Percentiles rank a stretch among this genome's conserved stretches.
These are phyloP conservation scores for Asterophora parasitica DNA, from an alignment of 768 basidiomycete species.

Conservation along the genomic window DNA sequence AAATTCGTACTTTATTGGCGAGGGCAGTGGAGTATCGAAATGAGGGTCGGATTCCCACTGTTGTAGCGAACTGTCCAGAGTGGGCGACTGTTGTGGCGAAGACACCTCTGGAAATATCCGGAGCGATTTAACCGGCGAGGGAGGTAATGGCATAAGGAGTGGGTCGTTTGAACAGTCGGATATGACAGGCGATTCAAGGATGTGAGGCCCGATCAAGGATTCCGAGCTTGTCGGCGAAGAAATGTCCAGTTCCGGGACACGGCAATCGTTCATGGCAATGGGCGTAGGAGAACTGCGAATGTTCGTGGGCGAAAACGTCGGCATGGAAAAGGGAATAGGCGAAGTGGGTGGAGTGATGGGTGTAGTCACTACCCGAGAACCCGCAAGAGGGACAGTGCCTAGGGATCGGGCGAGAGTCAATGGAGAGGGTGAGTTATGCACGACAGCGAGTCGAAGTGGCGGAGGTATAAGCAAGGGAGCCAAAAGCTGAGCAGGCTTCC, in stretches of 20 bases:
- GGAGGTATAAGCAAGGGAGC: conserved; percentile 14
- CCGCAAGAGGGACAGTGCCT: background rate
- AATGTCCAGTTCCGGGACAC: too few species aligned
- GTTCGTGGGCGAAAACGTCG: background rate
- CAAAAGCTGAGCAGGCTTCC: conserved; percentile 9
- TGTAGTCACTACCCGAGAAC: conserved; percentile 1
- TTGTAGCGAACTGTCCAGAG: background rate
- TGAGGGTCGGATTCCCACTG: background rate
- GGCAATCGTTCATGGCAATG: background rate
- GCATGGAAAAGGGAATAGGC: conserved; percentile 9
- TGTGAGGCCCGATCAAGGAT: background rate
- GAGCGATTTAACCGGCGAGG: background rate
- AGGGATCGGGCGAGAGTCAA: background rate
- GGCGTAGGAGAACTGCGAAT: background rate
- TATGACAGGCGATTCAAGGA: background rate
- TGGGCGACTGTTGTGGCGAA: background rate
- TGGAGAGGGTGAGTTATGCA: conserved; percentile 3
- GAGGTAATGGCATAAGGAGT: background rate
- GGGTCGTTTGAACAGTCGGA: background rate
- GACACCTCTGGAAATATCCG: background rate
- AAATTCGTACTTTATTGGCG: background rate
- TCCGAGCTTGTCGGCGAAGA: background rate
- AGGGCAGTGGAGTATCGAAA: background rate
- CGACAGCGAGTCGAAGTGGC: conserved; percentile 3
- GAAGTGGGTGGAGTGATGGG: conserved; percentile 21